A percentile compares a stretch with the other conserved stretches of the same genome.
Evolutionary conservation across 1,284 basidiomycete species (phyloP).

Genomic region (Trametes hirsuta): DNA sequence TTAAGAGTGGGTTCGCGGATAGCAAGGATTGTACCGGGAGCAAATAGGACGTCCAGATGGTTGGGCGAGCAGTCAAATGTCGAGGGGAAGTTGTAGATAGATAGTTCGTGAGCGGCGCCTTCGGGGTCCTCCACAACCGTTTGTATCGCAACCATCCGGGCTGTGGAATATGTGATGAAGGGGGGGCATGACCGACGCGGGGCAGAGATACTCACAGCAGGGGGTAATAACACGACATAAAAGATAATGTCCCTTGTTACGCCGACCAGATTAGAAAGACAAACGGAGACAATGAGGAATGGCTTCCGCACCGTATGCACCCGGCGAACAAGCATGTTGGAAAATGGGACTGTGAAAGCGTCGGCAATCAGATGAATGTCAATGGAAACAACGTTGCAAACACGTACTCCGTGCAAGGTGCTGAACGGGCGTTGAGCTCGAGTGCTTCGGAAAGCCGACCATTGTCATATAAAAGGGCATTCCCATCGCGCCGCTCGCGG

Average conservation of each 20-base stretch:
- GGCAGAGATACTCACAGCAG: conserved; percentile 9
- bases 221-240: conserved; percentile 25
- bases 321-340: conserved; percentile 14
- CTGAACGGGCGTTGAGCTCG: conserved; percentile 10
- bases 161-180: conserved; percentile 2
- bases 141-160: conserved; percentile 20
- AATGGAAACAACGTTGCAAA: background rate
- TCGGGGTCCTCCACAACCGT: conserved; percentile 34
- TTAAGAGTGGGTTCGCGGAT: conserved; percentile 40
- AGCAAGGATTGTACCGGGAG: conserved; percentile 34
- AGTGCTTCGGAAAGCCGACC: conserved; percentile 22
- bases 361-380: background rate
- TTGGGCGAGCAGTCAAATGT: conserved; percentile 21
- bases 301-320: conserved; percentile 5
- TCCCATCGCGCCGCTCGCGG: background rate
- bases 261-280: background rate
- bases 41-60: conserved; percentile 34
- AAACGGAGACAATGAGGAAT: background rate
- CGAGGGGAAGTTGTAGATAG: conserved; percentile 36
- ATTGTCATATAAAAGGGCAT: conserved; percentile 15
- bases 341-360: conserved; percentile 12
- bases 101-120: conserved; percentile 27
- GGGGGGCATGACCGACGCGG: too few species aligned
- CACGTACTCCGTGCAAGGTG: conserved; percentile 12
- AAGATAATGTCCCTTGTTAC: conserved; percentile 22